Conservation (phyloP, 192 early-diverging fungal species). For the Coemansia sp. region DNA sequence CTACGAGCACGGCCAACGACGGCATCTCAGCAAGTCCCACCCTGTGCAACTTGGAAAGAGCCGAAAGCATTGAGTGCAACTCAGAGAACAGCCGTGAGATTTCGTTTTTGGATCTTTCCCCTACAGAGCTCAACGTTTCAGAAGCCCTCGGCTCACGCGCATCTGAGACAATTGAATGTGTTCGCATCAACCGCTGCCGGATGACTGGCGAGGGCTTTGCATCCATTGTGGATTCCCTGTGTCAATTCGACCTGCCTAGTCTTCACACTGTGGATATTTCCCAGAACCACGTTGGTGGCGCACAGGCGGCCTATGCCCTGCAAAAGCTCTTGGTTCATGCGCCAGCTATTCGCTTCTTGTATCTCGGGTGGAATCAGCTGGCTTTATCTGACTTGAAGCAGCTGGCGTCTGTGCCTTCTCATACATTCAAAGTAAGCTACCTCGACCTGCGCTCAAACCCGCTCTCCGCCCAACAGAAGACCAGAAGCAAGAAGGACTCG, state of each 20-base stretch:
- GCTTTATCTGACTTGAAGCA: constrained; percentile 29
- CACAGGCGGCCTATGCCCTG: constrained; percentile 29
- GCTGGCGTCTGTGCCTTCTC: constrained; percentile 1
- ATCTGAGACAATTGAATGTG: constrained; percentile 42
- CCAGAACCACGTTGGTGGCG: constrained; percentile 44
- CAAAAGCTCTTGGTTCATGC: constrained; percentile 36
- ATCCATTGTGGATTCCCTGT: constrained; percentile 35
- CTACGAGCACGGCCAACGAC: constrained; percentile 13
- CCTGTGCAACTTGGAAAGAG: constrained; percentile 22
- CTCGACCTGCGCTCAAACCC: constrained; percentile 51
- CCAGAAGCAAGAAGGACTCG: constrained; percentile 7
- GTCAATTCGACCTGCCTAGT: constrained; percentile 18
- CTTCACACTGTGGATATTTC: constrained; percentile 47
- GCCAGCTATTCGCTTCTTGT: constrained; percentile 22
- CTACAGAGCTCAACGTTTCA: constrained; percentile 33
- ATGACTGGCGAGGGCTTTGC: constrained; percentile 35
- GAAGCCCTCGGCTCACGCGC: constrained; percentile 36
- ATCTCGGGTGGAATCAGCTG: constrained; percentile 51
- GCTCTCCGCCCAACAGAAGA: constrained; percentile 17
- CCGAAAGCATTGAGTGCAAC: constrained; percentile 2
- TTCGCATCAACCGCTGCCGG: constrained; percentile 53
- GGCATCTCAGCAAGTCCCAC: constrained; percentile 25
- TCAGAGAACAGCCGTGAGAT: constrained; percentile 43
- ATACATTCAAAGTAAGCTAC: constrained; percentile 9
- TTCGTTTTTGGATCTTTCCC: constrained; percentile 31